These are phyloP conservation scores for Paragyromitra xinjiangensis DNA, from an alignment of 495 filamentous ascomycete species.

Conservation along the genomic window DNA sequence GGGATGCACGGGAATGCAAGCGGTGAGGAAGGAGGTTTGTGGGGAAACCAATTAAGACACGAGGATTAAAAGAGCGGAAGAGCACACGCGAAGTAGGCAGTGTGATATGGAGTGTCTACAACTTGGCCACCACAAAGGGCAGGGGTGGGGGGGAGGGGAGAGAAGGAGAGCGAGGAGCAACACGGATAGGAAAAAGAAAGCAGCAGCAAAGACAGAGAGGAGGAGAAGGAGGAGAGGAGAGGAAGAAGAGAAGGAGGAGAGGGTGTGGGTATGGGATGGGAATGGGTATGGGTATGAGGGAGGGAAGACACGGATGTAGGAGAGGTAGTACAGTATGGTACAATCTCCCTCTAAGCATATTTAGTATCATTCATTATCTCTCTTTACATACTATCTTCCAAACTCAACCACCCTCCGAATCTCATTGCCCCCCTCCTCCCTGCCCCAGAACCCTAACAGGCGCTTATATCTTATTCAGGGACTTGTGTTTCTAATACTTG, in stretches of 20 bases:
- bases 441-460: neutral
- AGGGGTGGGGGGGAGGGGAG: constrained; percentile 46
- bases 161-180: constrained; percentile 51
- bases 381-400: constrained; percentile 36
- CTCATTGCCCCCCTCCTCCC: constrained; percentile 5
- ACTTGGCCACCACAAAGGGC: constrained; percentile 43
- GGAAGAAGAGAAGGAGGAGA: constrained; percentile 26
- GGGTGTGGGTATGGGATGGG: constrained; percentile 40
- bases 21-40: constrained; percentile 50
- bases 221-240: constrained; percentile 27
- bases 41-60: constrained; percentile 48
- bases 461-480: constrained; percentile 15
- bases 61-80: constrained; percentile 52
- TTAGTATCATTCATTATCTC: constrained; percentile 50
- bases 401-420: constrained; percentile 34
- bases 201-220: constrained; percentile 38
- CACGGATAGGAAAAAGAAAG: constrained; percentile 50
- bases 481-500: constrained; percentile 39
- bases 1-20: constrained; percentile 48
- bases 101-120: constrained; percentile 52
- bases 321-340: constrained; percentile 52
- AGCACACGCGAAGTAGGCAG: constrained; percentile 53
- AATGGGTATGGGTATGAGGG: constrained; percentile 1
- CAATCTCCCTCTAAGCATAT: constrained; percentile 53
- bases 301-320: constrained; percentile 44